phyloP scores from a whole-genome alignment of 495 filamentous ascomycete genomes.

The Neurospora pannonica region DNA sequence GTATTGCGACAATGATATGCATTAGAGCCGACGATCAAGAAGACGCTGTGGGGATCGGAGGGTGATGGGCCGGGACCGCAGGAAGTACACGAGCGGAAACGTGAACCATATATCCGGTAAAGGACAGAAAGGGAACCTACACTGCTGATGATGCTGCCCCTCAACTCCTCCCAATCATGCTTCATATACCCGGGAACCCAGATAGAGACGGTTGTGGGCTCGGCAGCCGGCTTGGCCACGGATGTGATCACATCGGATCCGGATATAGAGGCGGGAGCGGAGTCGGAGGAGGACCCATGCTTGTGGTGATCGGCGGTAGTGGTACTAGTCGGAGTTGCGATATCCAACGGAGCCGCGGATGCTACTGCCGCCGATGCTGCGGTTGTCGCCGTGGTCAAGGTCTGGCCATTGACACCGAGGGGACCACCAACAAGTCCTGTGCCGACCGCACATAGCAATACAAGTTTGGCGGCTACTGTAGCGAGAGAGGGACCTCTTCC shows the following conservation, averaged over 20 bases:
- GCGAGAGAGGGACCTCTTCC: background rate
- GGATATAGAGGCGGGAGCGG: background rate
- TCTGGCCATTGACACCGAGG: background rate
- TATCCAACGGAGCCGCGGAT: background rate
- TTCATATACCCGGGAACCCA: slow-evolving; percentile 24
- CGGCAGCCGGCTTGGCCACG: background rate
- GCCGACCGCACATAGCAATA: background rate
- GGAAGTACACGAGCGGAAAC: background rate
- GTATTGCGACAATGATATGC: background rate
- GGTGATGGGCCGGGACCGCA: background rate
- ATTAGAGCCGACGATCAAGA: background rate
- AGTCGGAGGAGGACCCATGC: background rate
- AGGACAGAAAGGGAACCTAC: slow-evolving; percentile 12
- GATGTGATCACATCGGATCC: background rate
- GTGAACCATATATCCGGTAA: background rate
- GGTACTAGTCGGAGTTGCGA: background rate
- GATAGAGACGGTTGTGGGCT: slow-evolving; percentile 22
- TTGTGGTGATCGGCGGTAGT: background rate
- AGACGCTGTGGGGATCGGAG: background rate
- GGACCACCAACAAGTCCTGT: background rate
- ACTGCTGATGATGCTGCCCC: slow-evolving; percentile 28
- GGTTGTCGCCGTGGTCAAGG: background rate
- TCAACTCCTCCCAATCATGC: slow-evolving; percentile 21
- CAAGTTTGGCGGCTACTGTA: background rate
- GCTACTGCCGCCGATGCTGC: background rate